Evolutionary conservation across 1,284 basidiomycete species (phyloP).

Genomic region (Moesziomyces globuligerus): DNA sequence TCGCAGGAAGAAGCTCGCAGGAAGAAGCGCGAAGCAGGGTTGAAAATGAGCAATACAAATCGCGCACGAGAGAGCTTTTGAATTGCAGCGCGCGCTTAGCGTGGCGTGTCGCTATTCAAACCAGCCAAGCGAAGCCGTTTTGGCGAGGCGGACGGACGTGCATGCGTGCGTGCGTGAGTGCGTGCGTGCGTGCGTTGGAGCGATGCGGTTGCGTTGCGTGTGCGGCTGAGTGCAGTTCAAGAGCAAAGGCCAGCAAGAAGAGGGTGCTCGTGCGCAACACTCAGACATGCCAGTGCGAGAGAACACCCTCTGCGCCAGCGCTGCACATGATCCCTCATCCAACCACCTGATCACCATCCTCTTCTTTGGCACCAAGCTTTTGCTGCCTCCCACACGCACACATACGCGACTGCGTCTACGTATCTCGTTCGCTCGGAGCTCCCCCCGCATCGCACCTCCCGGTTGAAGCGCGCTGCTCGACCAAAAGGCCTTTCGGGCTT

Average conservation of each 20-base stretch:
- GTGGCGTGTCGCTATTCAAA: neutral
- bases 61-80: too few species aligned
- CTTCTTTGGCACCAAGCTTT: neutral
- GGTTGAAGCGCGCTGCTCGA: neutral
- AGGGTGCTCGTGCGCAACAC: constrained; percentile 44
- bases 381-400: too few species aligned
- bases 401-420: too few species aligned
- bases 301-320: constrained; percentile 2
- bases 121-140: neutral
- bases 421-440: too few species aligned
- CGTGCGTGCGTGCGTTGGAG: neutral
- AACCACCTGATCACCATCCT: neutral
- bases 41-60: neutral
- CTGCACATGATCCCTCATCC: constrained; percentile 4
- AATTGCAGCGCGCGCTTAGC: too few species aligned
- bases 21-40: too few species aligned
- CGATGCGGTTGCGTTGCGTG: too few species aligned
- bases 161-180: neutral
- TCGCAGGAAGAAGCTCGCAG: too few species aligned
- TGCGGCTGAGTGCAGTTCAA: too few species aligned
- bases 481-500: constrained; percentile 3
- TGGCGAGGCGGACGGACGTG: neutral
- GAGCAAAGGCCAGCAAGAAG: neutral
- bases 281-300: constrained; percentile 6
- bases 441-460: neutral